Evolutionary conservation across 2,329 filamentous ascomycete genomes (phyloP).

Genomic region (Fusarium buharicum): DNA sequence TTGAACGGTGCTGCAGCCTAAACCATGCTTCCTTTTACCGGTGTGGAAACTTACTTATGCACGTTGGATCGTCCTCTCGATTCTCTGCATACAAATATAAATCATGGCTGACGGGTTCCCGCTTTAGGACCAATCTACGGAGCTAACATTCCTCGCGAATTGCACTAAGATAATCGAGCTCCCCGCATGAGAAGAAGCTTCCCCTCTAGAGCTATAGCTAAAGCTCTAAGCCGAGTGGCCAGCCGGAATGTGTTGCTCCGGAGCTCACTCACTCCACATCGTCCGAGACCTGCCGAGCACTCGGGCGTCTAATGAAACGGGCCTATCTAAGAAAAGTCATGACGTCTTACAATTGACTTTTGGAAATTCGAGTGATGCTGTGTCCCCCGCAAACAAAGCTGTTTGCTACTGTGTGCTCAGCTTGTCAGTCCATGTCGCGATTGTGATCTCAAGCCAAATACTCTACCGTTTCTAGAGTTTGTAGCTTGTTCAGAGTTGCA

Average conservation of each 20-base stretch:
- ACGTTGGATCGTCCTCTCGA: neutral
- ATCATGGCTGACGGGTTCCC: neutral
- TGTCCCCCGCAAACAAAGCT: neutral
- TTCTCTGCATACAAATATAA: neutral
- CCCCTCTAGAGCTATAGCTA: neutral
- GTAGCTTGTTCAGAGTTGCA: too few relatives aligned
- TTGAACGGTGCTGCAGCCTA: neutral
- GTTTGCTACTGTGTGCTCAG: neutral
- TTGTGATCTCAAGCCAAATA: neutral
- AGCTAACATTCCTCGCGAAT: constrained; percentile 22
- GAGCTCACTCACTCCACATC: constrained; percentile 2
- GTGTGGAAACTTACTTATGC: constrained; percentile 21
- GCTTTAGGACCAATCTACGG: constrained; percentile 3
- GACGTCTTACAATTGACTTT: constrained; percentile 33
- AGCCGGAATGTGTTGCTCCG: constrained; percentile 11
- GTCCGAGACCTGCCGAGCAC: neutral
- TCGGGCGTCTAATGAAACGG: constrained; percentile 3
- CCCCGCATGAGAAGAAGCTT: neutral
- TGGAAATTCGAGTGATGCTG: neutral
- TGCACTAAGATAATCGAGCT: neutral
- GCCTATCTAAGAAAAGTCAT: constrained; percentile 19
- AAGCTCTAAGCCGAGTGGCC: neutral
- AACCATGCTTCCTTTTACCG: constrained; percentile 6
- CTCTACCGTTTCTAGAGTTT: neutral
- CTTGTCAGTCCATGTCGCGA: constrained; percentile 1